phyloP scores from a whole-genome alignment of 768 basidiomycete species.

The Boletus vinaceobasis region DNA sequence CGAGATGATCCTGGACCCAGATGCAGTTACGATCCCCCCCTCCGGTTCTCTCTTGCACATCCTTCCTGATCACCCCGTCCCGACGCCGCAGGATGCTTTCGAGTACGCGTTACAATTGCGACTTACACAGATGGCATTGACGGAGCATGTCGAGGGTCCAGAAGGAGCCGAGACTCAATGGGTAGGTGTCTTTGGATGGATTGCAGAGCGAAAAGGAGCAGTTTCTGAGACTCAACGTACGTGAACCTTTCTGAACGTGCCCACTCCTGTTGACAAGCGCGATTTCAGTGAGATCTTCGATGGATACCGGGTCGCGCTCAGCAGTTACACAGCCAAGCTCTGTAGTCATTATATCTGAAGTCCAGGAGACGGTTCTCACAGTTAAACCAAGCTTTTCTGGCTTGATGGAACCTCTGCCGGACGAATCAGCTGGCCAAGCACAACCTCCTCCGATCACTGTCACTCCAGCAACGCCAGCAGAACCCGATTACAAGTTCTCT shows the following conservation, averaged over 20 bases:
- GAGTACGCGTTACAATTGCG: conserved; percentile 80
- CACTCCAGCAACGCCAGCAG: conserved; percentile 58
- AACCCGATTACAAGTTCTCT: conserved; percentile 19
- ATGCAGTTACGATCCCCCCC: conserved; percentile 36
- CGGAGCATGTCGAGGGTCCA: conserved; percentile 81
- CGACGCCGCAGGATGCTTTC: conserved; percentile 59
- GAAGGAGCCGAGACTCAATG: conserved; percentile 79
- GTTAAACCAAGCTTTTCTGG: conserved; percentile 1
- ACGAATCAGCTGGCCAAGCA: neutral
- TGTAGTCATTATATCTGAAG: conserved; percentile 11
- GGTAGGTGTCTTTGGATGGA: conserved; percentile 84
- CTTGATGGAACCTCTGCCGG: conserved; percentile 1
- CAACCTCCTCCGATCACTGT: conserved; percentile 48
- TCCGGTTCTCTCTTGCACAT: conserved; percentile 42
- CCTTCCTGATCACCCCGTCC: conserved; percentile 44
- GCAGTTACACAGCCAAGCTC: conserved; percentile 20
- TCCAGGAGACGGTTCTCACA: conserved; percentile 12
- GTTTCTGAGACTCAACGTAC: conserved; percentile 26
- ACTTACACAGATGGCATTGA: conserved; percentile 79
- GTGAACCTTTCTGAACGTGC: conserved; percentile 1
- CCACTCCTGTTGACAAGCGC: neutral
- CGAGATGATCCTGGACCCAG: conserved; percentile 28
- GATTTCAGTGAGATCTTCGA: conserved; percentile 28
- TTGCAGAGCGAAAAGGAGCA: conserved; percentile 56
- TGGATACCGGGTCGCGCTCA: conserved; percentile 29